Evolutionary conservation across 1,139 yeast species (phyloP).

Genomic region (Pichiaceae sp.): DNA sequence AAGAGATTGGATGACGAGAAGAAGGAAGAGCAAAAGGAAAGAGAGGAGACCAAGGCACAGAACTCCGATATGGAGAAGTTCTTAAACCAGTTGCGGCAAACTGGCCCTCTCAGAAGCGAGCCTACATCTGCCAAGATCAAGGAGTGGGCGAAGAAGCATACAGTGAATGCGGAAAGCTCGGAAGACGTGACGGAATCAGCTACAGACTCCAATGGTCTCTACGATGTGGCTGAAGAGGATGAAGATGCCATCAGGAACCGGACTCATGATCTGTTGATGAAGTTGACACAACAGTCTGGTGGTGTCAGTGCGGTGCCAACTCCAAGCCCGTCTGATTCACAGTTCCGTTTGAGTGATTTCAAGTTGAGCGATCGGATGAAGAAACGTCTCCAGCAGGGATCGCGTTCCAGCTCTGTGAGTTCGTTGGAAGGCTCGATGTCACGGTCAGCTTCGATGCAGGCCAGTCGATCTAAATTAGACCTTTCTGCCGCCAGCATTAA

Average conservation of each 20-base stretch:
- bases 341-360: slow-evolving; percentile 15
- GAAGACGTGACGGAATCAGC: not conserved
- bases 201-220: not conserved
- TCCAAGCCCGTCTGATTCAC: slow-evolving; percentile 7
- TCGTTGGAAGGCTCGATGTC: slow-evolving; percentile 8
- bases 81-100: slow-evolving; percentile 63
- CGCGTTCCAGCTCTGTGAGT: slow-evolving; percentile 12
- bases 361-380: slow-evolving; percentile 22
- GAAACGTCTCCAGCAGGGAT: slow-evolving; percentile 15
- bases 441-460: slow-evolving; percentile 10
- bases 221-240: slow-evolving; percentile 3
- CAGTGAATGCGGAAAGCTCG: slow-evolving; percentile 15
- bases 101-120: slow-evolving; percentile 63
- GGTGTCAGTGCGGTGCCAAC: slow-evolving; percentile 5
- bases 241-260: slow-evolving; percentile 15
- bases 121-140: slow-evolving; percentile 75
- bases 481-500: slow-evolving; percentile 7
- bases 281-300: slow-evolving; percentile 10
- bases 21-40: slow-evolving; percentile 18
- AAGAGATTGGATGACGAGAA: slow-evolving; percentile 43
- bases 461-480: slow-evolving; percentile 8
- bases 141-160: slow-evolving; percentile 64
- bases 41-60: slow-evolving; percentile 25
- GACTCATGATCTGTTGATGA: slow-evolving; percentile 19
- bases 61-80: slow-evolving; percentile 66